A percentile compares a stretch with the other conserved stretches of the same genome.
phyloP scores from a whole-genome alignment of 2,329 filamentous ascomycete genomes.

The Lizonia empirigonia region DNA sequence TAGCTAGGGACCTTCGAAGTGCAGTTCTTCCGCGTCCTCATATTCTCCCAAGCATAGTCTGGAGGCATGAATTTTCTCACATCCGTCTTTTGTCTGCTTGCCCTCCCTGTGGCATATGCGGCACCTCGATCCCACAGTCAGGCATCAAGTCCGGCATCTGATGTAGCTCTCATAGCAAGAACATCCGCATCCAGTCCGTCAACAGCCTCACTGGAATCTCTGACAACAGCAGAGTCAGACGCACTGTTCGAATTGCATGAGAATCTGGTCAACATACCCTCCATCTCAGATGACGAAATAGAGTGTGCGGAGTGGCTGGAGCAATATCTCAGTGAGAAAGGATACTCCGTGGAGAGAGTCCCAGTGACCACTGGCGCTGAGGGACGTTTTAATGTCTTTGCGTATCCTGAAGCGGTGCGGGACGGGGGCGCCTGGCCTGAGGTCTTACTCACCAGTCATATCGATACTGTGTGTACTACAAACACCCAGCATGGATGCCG shows the following conservation, averaged over 20 bases:
- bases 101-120: neutral
- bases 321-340: constrained; percentile 58
- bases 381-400: constrained; percentile 75
- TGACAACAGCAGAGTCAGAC: constrained; percentile 26
- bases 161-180: neutral
- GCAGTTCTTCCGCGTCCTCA: neutral
- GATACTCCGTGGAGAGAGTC: constrained; percentile 55
- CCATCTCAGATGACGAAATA: constrained; percentile 63
- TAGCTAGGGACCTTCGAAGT: neutral
- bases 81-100: neutral
- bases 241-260: constrained; percentile 33
- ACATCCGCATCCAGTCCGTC: neutral
- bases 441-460: constrained; percentile 76
- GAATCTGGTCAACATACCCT: constrained; percentile 34
- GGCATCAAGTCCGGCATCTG: neutral
- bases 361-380: constrained; percentile 45
- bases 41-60: too few relatives aligned
- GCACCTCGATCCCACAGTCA: constrained; percentile 8
- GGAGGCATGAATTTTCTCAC: neutral
- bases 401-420: constrained; percentile 56
- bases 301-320: constrained; percentile 70
- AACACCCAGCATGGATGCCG: neutral
- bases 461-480: constrained; percentile 69
- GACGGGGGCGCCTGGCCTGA: constrained; percentile 52
- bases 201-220: constrained; percentile 2